Evolutionary conservation across 2,329 filamentous ascomycete genomes (phyloP).

Genomic region (Penicillium concentricum): DNA sequence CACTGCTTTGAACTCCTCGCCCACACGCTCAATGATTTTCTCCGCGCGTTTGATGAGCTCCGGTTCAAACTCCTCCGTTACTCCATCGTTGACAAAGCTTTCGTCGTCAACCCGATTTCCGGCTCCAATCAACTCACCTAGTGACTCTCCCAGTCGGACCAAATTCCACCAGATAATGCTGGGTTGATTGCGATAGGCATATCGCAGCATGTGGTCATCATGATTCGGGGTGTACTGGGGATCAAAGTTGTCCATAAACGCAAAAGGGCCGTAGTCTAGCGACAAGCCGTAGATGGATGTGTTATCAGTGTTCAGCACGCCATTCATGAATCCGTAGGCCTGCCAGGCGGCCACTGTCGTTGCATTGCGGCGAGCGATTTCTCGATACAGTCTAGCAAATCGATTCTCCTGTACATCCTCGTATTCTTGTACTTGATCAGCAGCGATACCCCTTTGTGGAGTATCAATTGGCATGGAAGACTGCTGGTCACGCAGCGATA

Average conservation of each 20-base stretch:
- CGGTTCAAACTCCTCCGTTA: constrained; percentile 65
- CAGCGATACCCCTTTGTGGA: constrained; percentile 54
- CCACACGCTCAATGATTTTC: constrained; percentile 73
- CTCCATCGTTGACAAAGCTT: constrained; percentile 69
- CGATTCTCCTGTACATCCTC: constrained; percentile 74
- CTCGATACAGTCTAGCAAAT: constrained; percentile 81
- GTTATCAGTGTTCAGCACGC: constrained; percentile 96
- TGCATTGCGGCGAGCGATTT: constrained; percentile 82
- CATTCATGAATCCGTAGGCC: constrained; percentile 98
- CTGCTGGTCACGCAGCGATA: constrained; percentile 46
- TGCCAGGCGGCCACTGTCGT: constrained; percentile 90
- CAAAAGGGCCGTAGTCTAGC: constrained; percentile 94
- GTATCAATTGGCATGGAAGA: constrained; percentile 39
- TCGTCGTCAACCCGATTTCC: constrained; percentile 70
- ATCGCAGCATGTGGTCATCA: constrained; percentile 83
- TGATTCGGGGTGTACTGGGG: constrained; percentile 95
- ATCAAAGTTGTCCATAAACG: constrained; percentile 97
- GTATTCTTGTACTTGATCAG: constrained; percentile 64
- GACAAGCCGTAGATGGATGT: constrained; percentile 86
- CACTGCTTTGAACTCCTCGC: constrained; percentile 83
- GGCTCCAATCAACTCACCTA: constrained; percentile 84
- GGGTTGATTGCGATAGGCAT: constrained; percentile 91
- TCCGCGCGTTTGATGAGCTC: constrained; percentile 78
- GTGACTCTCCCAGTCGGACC: constrained; percentile 80
- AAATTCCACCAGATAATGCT: constrained; percentile 99